A percentile compares a stretch with the other conserved stretches of the same genome.
phyloP scores from a whole-genome alignment of 1,284 basidiomycete genomes.

The Mycena citricolor region DNA sequence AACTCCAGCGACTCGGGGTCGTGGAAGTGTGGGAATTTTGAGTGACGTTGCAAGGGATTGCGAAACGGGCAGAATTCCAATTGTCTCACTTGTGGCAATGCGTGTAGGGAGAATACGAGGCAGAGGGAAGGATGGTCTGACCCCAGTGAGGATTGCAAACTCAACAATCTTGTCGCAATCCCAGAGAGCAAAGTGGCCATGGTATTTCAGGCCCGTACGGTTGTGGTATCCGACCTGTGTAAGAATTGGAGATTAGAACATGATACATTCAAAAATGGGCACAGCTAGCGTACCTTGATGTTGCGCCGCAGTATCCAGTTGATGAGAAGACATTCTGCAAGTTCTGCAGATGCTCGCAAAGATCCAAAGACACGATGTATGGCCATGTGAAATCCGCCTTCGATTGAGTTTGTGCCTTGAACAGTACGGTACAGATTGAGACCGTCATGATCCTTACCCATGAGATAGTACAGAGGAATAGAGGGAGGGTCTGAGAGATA shows the following conservation, averaged over 20 bases:
- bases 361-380: slow-evolving; percentile 14
- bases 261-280: not conserved
- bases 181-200: slow-evolving; percentile 23
- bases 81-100: slow-evolving; percentile 18
- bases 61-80: slow-evolving; percentile 14
- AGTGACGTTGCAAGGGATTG: slow-evolving; percentile 9
- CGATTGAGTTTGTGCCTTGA: slow-evolving; percentile 25
- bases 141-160: slow-evolving; percentile 2
- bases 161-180: slow-evolving; percentile 17
- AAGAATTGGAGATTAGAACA: not conserved
- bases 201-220: slow-evolving; percentile 8
- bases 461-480: slow-evolving; percentile 17
- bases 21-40: slow-evolving; percentile 8
- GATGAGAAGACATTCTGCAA: slow-evolving; percentile 9
- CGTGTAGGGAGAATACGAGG: slow-evolving; percentile 17
- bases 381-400: slow-evolving; percentile 19
- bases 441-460: slow-evolving; percentile 16
- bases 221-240: slow-evolving; percentile 16
- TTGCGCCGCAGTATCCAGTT: slow-evolving; percentile 20
- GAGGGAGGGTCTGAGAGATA: slow-evolving; percentile 19
- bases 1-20: slow-evolving; percentile 2
- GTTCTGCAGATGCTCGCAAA: slow-evolving; percentile 16
- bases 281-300: slow-evolving; percentile 11
- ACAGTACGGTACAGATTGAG: slow-evolving; percentile 17
- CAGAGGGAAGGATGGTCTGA: slow-evolving; percentile 9